Evolutionary conservation across 306 rosid species (phyloP).

Genomic region (Prosopis cineraria): DNA sequence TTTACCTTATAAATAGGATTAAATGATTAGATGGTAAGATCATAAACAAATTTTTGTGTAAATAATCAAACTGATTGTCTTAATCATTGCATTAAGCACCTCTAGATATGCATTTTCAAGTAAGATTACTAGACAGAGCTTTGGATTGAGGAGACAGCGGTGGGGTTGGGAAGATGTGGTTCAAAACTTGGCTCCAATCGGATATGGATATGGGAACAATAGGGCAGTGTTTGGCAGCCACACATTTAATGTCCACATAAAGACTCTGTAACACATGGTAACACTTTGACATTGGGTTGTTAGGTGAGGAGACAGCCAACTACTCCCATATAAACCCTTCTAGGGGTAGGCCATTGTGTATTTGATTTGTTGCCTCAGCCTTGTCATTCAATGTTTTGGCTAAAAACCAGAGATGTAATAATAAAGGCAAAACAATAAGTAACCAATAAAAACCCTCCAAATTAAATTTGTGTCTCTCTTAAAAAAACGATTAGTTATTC

Average conservation of each 20-base stretch:
- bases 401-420: not conserved
- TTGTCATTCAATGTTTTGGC: not conserved
- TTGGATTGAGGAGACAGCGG: not conserved
- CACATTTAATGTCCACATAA: constrained; percentile 49
- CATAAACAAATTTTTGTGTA: too few species aligned
- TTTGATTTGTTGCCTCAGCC: constrained; percentile 9
- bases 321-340: constrained; percentile 35
- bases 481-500: too few species aligned
- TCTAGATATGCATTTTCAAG: not conserved
- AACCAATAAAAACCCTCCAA: too few species aligned
- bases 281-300: constrained; percentile 40
- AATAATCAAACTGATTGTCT: not conserved
- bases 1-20: too few species aligned
- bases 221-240: constrained; percentile 24
- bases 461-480: too few species aligned
- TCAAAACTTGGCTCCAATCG: constrained; percentile 30
- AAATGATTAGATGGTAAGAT: too few species aligned
- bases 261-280: constrained; percentile 21
- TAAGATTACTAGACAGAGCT: not conserved
- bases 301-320: constrained; percentile 52
- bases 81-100: not conserved
- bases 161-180: constrained; percentile 22
- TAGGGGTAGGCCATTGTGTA: constrained; percentile 30
- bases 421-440: too few species aligned
- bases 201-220: constrained; percentile 22